Percentiles rank a stretch among this genome's conserved stretches.
Evolutionary conservation across 495 filamentous ascomycete species (phyloP).

Genomic region (Stereocaulon alpinum): DNA sequence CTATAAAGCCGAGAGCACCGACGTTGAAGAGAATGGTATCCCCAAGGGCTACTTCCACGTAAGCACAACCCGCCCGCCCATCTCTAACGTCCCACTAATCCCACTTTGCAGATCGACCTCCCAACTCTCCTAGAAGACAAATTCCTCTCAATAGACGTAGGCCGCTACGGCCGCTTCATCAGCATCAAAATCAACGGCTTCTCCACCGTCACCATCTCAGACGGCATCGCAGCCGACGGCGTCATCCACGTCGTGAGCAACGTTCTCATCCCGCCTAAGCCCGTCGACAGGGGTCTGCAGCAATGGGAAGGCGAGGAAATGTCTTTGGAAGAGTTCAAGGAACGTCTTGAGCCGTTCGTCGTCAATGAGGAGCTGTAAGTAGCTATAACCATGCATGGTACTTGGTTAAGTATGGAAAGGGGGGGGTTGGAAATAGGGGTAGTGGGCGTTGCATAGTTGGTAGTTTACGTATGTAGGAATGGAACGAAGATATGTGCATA

Average conservation of each 20-base stretch:
- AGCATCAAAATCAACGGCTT: conserved; percentile 64
- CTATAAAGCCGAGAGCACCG: conserved; percentile 38
- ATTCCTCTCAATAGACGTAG: conserved; percentile 55
- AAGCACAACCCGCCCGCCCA: background rate
- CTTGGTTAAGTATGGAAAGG: background rate
- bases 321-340: conserved; percentile 53
- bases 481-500: no score
- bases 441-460: no score
- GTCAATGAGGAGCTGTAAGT: conserved; percentile 23
- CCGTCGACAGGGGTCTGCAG: conserved; percentile 27
- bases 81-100: background rate
- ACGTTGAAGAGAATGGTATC: conserved; percentile 15
- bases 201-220: conserved; percentile 45
- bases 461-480: no score
- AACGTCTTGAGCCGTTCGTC: conserved; percentile 41
- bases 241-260: conserved; percentile 61
- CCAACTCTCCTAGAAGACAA: conserved; percentile 53
- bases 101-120: conserved; percentile 49
- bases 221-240: conserved; percentile 62
- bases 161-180: conserved; percentile 49
- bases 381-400: background rate
- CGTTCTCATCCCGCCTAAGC: conserved; percentile 66
- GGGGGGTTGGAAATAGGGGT: no score
- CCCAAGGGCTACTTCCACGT: conserved; percentile 30
- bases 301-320: conserved; percentile 43